phyloP scores from a whole-genome alignment of 768 basidiomycete species.

The Cantharellus cinnabarinus region DNA sequence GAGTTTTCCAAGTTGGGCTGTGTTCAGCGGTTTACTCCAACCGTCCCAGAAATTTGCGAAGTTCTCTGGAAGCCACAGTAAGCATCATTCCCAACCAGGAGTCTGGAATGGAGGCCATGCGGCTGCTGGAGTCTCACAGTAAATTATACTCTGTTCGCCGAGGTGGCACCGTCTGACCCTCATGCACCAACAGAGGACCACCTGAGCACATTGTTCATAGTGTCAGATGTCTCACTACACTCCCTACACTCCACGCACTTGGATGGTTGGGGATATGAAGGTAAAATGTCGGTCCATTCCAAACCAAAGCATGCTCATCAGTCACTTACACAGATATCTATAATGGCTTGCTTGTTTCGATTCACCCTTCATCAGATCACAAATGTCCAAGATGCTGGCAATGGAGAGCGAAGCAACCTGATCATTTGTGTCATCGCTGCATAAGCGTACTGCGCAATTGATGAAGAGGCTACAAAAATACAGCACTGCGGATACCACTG shows the following conservation, averaged over 20 bases:
- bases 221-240: conserved; percentile 38
- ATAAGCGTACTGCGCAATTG: conserved; percentile 4
- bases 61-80: conserved; percentile 58
- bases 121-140: not conserved
- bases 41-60: conserved; percentile 32
- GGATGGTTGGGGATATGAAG: too few species aligned
- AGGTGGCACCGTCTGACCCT: not conserved
- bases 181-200: conserved; percentile 27
- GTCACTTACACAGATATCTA: not conserved
- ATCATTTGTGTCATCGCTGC: conserved; percentile 51
- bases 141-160: not conserved
- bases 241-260: conserved; percentile 7
- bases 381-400: conserved; percentile 94
- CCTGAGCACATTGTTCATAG: conserved; percentile 59
- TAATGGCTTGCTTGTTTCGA: conserved; percentile 23
- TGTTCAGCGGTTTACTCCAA: not conserved
- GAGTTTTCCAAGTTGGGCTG: conserved; percentile 10
- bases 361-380: conserved; percentile 35
- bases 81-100: conserved; percentile 23
- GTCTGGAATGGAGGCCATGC: not conserved
- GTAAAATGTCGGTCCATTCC: too few species aligned
- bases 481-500: too few species aligned
- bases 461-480: too few species aligned
- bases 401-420: conserved; percentile 31
- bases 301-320: too few species aligned